Evolutionary conservation across 257 asterid genomes (phyloP).

Genomic region (Buddleja alternifolia): DNA sequence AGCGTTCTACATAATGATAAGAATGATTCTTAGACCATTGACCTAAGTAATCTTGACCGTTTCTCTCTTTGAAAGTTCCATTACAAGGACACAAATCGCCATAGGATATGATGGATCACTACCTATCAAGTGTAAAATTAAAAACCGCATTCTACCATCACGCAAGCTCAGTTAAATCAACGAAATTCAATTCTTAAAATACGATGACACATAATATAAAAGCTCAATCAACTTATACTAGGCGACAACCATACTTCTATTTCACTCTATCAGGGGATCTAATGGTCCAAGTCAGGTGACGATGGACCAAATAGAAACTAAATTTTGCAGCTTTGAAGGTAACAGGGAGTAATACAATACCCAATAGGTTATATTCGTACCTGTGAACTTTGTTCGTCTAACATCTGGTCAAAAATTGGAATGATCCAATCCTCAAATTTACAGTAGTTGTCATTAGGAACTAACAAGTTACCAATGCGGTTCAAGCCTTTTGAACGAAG

Average conservation of each 20-base stretch:
- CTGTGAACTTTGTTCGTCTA: constrained; percentile 71
- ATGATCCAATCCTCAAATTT: constrained; percentile 96
- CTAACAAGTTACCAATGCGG: constrained; percentile 89
- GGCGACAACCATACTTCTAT: constrained; percentile 3
- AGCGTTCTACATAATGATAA: too few species aligned
- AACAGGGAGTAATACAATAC: neutral
- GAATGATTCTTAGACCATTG: too few species aligned
- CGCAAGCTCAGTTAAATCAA: constrained; percentile 6
- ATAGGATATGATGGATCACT: neutral
- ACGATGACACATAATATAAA: neutral
- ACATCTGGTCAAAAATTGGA: constrained; percentile 87
- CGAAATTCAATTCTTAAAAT: constrained; percentile 2
- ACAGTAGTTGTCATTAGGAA: constrained; percentile 94
- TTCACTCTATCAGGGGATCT: neutral
- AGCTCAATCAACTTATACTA: neutral
- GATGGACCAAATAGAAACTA: neutral
- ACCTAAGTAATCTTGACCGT: too few species aligned
- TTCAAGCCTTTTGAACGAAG: constrained; percentile 89
- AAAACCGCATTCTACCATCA: neutral
- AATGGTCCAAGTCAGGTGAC: constrained; percentile 5
- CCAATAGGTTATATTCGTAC: constrained; percentile 33
- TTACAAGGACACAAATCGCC: neutral
- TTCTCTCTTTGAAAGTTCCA: neutral
- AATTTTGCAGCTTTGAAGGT: neutral
- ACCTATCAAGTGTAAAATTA: neutral